Evolutionary conservation across 2,329 filamentous ascomycete genomes (phyloP).

Genomic region (Ampelomyces quisqualis): DNA sequence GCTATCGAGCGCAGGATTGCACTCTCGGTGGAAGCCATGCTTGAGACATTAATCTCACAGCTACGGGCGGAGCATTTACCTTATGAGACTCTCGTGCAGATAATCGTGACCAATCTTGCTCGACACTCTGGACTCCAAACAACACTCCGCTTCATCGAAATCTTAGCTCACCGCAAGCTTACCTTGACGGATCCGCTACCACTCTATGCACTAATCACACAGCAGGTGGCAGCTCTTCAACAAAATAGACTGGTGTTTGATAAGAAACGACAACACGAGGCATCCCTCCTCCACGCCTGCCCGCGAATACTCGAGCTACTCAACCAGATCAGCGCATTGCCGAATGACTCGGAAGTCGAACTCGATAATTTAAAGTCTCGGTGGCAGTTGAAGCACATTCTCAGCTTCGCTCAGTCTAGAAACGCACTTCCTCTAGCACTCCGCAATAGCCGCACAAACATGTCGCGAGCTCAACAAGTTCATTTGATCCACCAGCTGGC

Average conservation of each 20-base stretch:
- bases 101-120: conserved; percentile 4
- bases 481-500: conserved; percentile 37
- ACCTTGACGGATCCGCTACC: conserved; percentile 10
- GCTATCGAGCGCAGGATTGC: neutral
- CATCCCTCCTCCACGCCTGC: conserved; percentile 8
- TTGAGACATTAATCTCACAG: neutral
- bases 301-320: conserved; percentile 11
- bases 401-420: conserved; percentile 22
- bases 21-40: neutral
- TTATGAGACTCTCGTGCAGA: neutral
- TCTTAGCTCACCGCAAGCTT: conserved; percentile 9
- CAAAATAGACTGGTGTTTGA: neutral
- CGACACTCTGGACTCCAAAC: conserved; percentile 8
- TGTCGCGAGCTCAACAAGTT: conserved; percentile 14
- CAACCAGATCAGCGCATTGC: conserved; percentile 3
- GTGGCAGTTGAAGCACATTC: conserved; percentile 30
- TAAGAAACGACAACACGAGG: conserved; percentile 1
- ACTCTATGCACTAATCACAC: conserved; percentile 4
- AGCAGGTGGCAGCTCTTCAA: conserved; percentile 2
- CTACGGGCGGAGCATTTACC: conserved; percentile 12
- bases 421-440: conserved; percentile 29
- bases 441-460: conserved; percentile 15
- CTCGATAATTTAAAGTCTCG: conserved; percentile 9
- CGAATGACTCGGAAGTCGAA: neutral
- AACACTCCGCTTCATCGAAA: conserved; percentile 12